These are phyloP conservation scores for Wallacemonas sp. DNA, from an alignment of 208 protist genomes.

Conservation along the genomic window DNA sequence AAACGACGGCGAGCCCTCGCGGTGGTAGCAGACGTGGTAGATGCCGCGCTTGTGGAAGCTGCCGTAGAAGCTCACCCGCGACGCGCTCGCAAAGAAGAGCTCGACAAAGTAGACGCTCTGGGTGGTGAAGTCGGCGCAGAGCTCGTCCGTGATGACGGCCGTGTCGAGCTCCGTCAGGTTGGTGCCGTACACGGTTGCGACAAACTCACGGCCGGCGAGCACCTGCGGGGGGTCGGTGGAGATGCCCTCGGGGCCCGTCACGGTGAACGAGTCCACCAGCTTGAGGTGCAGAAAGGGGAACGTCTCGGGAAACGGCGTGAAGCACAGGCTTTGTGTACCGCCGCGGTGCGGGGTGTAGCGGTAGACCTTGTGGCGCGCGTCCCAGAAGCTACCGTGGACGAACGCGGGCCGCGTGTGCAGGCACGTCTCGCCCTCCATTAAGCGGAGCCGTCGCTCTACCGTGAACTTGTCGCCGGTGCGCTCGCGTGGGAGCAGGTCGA, in stretches of 20 bases:
- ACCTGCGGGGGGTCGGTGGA: slow-evolving; percentile 76
- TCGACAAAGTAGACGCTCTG: slow-evolving; percentile 67
- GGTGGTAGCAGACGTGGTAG: slow-evolving; percentile 81
- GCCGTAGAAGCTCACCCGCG: slow-evolving; percentile 66
- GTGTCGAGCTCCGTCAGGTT: slow-evolving; percentile 77
- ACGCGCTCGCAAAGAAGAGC: slow-evolving; percentile 67
- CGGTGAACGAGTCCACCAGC: slow-evolving; percentile 60
- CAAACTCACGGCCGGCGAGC: slow-evolving; percentile 71
- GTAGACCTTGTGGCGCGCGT: slow-evolving; percentile 39
- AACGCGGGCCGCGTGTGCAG: slow-evolving; percentile 62
- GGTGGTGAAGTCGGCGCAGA: slow-evolving; percentile 69
- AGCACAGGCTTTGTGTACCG: slow-evolving; percentile 69
- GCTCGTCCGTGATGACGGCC: slow-evolving; percentile 67
- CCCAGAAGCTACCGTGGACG: slow-evolving; percentile 64
- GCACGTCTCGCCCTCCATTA: slow-evolving; percentile 76
- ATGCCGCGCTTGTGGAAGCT: slow-evolving; percentile 66
- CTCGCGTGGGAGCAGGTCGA: slow-evolving; percentile 19
- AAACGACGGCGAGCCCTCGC: slow-evolving; percentile 57
- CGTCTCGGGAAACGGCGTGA: slow-evolving; percentile 60
- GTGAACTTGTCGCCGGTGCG: slow-evolving; percentile 31
- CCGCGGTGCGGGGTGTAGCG: slow-evolving; percentile 69
- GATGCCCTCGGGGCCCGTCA: slow-evolving; percentile 70
- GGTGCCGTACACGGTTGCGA: slow-evolving; percentile 74
- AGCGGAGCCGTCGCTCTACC: slow-evolving; percentile 47
- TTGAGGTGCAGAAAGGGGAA: slow-evolving; percentile 62